Base-by-base conservation (phyloP, 352 stramenopile species). In the Phytophthora pluvialis region DNA sequence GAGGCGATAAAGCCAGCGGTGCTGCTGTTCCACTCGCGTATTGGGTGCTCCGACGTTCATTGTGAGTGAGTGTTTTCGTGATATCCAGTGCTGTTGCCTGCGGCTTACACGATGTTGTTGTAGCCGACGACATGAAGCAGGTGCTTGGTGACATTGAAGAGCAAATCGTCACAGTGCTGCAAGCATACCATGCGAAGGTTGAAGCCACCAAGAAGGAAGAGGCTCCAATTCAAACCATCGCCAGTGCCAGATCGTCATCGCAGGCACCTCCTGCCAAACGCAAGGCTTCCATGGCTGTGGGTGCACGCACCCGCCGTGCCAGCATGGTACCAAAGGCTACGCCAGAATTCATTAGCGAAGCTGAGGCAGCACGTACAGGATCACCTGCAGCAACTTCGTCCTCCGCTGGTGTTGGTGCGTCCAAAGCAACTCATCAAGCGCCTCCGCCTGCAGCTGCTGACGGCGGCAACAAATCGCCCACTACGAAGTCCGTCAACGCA, bases 91-190 rank as follows among this genome's bases (percentile, higher is more conserved):
- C 35, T 26, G n/a, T 25, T 38, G 10, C 15, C n/a, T 35, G 6
- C 33, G 12, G 21, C 33, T 39, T 16, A 29, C 46, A 11, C 12
- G 46, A 10, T 53, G 47, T 40, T 35, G 16, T 40, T 59, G 4
- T 31, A 90, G 81, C 78, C 31, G 86, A 90, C 36, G 78, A 91
- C 42, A 80, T 93, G 72, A 92, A 88, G 48, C 86, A 88, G 47
- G 68, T 91, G 13, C 60, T 94, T 10, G 82, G 86, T 1, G 81
- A 93, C 36, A 83, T 93, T 33, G 86, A 94, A 70, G 83, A 91
- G 40, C 83, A 93, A 50, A 75, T 91, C 31, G 79, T 90, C 29
- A 67, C 65, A 0, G 60, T 93, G 10, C 53, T 94, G 32, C 83
- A 92, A 66, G 81, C 77, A 9, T 90, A 88, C 46, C 78, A 88